Evolutionary conservation across 2,329 filamentous ascomycete genomes (phyloP).

Genomic region (Stachybotrys echinatus): DNA sequence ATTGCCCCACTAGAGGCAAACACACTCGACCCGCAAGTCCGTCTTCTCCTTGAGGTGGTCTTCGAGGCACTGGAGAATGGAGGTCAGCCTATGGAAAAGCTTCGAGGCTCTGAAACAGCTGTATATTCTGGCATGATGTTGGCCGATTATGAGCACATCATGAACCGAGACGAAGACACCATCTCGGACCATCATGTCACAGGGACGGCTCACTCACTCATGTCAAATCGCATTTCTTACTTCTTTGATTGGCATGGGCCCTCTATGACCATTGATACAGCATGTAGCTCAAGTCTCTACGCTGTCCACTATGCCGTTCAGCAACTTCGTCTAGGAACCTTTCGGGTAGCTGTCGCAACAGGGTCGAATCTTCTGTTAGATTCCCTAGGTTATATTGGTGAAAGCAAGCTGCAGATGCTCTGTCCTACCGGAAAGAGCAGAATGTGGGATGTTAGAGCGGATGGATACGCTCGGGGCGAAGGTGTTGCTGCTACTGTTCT

Average conservation of each 20-base stretch:
- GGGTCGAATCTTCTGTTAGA: slow-evolving; percentile 12
- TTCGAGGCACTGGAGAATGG: slow-evolving; percentile 19
- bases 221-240: slow-evolving; percentile 35
- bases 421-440: slow-evolving; percentile 17
- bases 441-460: slow-evolving; percentile 23
- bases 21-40: slow-evolving; percentile 21
- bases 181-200: slow-evolving; percentile 1
- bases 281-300: slow-evolving; percentile 33
- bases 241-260: slow-evolving; percentile 34
- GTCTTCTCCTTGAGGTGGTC: slow-evolving; percentile 21
- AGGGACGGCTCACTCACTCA: slow-evolving; percentile 11
- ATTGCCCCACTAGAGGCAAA: slow-evolving; percentile 15
- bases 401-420: slow-evolving; percentile 6
- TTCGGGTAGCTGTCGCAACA: slow-evolving; percentile 11
- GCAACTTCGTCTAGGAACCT: slow-evolving; percentile 23
- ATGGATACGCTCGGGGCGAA: slow-evolving; percentile 43
- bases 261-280: slow-evolving; percentile 34
- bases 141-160: slow-evolving; percentile 21
- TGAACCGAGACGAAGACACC: slow-evolving; percentile 16
- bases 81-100: slow-evolving; percentile 2
- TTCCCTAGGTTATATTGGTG: slow-evolving; percentile 9
- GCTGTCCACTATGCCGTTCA: slow-evolving; percentile 31
- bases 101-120: slow-evolving; percentile 1
- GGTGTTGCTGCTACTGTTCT: slow-evolving; percentile 35
- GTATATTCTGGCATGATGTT: slow-evolving; percentile 17